A percentile compares a stretch with the other conserved stretches of the same genome.
Conservation (phyloP, 441 rosid species). For the Syzygium syzygioides region DNA sequence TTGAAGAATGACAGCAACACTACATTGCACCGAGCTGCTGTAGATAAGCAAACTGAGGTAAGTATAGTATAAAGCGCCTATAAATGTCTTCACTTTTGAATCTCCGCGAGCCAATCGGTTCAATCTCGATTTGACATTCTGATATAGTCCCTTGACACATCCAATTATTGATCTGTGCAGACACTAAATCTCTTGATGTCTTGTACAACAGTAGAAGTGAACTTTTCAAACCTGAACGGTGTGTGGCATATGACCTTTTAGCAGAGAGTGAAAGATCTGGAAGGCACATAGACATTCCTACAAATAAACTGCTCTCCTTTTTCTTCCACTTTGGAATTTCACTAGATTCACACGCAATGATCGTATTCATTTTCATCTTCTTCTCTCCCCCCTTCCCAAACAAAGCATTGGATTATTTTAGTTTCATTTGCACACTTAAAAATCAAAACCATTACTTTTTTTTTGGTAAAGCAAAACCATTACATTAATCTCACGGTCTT, state of each 20-base stretch:
- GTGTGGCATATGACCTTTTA: slow-evolving; percentile 7
- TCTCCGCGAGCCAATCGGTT: too few relatives aligned
- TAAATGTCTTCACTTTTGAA: too few relatives aligned
- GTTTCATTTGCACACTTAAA: neutral
- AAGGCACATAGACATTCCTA: slow-evolving; percentile 5
- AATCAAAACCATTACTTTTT: neutral
- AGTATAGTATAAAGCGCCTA: too few relatives aligned
- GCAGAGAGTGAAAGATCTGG: neutral
- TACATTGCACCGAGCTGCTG: too few relatives aligned
- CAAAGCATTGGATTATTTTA: neutral
- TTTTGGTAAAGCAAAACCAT: neutral
- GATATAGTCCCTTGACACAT: too few relatives aligned
- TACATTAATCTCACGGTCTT: too few relatives aligned
- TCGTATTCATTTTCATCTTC: neutral
- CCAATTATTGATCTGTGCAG: neutral
- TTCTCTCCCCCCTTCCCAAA: neutral
- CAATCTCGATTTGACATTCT: too few relatives aligned
- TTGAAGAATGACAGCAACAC: too few relatives aligned
- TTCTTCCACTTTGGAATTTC: too few relatives aligned
- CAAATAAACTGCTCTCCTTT: neutral
- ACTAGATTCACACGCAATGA: neutral
- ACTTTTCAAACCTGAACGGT: slow-evolving; percentile 11
- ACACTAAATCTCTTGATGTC: slow-evolving; percentile 1
- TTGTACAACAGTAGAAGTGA: neutral
- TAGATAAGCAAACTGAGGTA: too few relatives aligned